A percentile compares a stretch with the other conserved stretches of the same genome.
Evolutionary conservation across 805 yeast species (phyloP).

Genomic region (Metschnikowia continentalis): DNA sequence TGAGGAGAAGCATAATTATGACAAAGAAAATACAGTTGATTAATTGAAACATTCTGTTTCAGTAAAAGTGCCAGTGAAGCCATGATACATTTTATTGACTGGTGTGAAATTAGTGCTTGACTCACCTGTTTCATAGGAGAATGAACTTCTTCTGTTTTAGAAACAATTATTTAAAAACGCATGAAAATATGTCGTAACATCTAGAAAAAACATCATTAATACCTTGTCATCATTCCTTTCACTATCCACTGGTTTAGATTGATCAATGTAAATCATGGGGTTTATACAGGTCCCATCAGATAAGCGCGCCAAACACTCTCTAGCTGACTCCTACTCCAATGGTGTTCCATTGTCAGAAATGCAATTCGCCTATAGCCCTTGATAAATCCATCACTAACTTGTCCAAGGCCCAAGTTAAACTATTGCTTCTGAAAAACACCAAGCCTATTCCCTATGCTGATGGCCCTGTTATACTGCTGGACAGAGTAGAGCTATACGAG

Average conservation of each 20-base stretch:
- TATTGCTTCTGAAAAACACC: slow-evolving; percentile 40
- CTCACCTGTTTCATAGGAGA: too few species aligned
- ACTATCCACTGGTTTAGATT: background rate
- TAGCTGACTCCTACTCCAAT: background rate
- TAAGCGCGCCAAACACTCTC: slow-evolving; percentile 1
- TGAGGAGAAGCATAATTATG: slow-evolving; percentile 10
- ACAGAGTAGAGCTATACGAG: slow-evolving; percentile 24
- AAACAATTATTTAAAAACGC: background rate
- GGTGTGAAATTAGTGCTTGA: background rate
- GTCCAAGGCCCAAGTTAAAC: slow-evolving; percentile 51
- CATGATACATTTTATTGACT: background rate
- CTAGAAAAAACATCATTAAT: too few species aligned
- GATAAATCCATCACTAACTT: slow-evolving; percentile 53
- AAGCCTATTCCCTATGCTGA: slow-evolving; percentile 21
- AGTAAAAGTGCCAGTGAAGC: background rate
- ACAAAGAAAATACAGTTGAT: background rate
- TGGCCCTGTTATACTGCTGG: slow-evolving; percentile 35
- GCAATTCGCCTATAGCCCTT: slow-evolving; percentile 53
- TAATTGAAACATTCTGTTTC: background rate
- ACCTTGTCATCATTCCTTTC: too few species aligned
- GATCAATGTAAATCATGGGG: background rate
- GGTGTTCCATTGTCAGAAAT: slow-evolving; percentile 50
- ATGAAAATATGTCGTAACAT: too few species aligned
- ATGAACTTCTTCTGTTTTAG: background rate
- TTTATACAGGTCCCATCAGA: background rate